Evolutionary conservation across 495 filamentous ascomycete genomes (phyloP).

Genomic region (Cercophora samala): DNA sequence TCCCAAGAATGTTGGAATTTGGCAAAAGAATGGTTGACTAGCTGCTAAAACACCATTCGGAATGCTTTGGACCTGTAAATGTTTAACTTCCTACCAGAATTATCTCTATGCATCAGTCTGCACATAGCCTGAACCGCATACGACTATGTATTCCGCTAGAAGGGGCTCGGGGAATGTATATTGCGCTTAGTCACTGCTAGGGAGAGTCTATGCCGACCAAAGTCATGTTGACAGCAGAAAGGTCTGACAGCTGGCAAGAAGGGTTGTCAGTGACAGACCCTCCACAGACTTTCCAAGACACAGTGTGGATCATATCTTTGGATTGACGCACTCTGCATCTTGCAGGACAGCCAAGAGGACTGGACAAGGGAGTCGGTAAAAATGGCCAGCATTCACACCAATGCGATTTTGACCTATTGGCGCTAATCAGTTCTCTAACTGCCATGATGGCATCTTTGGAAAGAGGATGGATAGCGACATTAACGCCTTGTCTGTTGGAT

Average conservation of each 20-base stretch:
- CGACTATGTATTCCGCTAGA: not conserved
- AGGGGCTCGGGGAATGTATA: not conserved
- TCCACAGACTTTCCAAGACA: constrained; percentile 29
- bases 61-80: not conserved
- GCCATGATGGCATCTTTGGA: not conserved
- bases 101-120: not conserved
- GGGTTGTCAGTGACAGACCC: constrained; percentile 20
- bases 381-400: constrained; percentile 38
- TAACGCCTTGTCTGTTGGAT: not conserved
- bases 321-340: constrained; percentile 31
- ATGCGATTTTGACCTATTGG: constrained; percentile 30
- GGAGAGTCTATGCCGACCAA: not conserved
- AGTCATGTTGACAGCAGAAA: not conserved
- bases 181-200: not conserved
- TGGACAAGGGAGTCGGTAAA: constrained; percentile 34
- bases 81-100: not conserved
- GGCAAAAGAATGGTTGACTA: not conserved
- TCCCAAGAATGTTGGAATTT: not conserved
- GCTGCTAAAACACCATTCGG: not conserved
- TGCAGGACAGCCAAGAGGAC: constrained; percentile 27
- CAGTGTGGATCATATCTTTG: constrained; percentile 27
- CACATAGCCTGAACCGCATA: not conserved
- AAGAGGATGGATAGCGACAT: not conserved
- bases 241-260: not conserved
- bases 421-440: not conserved